These are phyloP conservation scores for Solanum appendiculatum DNA, from an alignment of 257 asterid species.

Conservation along the genomic window DNA sequence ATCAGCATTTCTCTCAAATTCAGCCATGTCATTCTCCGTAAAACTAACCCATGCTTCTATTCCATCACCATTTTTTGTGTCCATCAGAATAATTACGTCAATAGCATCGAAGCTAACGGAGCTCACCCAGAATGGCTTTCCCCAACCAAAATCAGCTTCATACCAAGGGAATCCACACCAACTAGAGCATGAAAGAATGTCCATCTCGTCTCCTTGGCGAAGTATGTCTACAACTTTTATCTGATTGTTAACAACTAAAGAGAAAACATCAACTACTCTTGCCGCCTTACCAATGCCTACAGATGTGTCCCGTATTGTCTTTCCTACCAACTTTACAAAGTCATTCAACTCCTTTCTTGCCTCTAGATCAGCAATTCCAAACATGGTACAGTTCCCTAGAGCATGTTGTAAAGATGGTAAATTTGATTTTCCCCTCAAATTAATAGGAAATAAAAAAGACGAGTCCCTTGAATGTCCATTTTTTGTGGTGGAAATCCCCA, in stretches of 20 bases:
- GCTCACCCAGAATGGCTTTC: constrained; percentile 12
- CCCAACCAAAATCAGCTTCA: constrained; percentile 37
- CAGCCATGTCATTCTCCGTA: constrained; percentile 2
- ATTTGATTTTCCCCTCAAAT: not conserved
- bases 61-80: constrained; percentile 4
- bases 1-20: constrained; percentile 2
- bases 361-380: not conserved
- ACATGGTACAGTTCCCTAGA: not conserved
- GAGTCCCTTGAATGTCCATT: not conserved
- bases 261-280: not conserved
- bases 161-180: constrained; percentile 20
- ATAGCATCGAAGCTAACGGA: not conserved
- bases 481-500: not conserved
- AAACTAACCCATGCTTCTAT: constrained; percentile 23
- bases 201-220: not conserved
- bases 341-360: not conserved
- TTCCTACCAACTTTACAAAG: not conserved
- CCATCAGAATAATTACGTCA: not conserved
- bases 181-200: constrained; percentile 7
- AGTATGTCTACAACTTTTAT: not conserved
- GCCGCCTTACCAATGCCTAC: not conserved
- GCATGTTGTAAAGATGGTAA: not conserved
- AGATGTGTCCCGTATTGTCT: not conserved
- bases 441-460: not conserved
- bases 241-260: not conserved